Evolutionary conservation across 2,329 filamentous ascomycete species (phyloP).

Genomic region (Aspergillus chevalieri): DNA sequence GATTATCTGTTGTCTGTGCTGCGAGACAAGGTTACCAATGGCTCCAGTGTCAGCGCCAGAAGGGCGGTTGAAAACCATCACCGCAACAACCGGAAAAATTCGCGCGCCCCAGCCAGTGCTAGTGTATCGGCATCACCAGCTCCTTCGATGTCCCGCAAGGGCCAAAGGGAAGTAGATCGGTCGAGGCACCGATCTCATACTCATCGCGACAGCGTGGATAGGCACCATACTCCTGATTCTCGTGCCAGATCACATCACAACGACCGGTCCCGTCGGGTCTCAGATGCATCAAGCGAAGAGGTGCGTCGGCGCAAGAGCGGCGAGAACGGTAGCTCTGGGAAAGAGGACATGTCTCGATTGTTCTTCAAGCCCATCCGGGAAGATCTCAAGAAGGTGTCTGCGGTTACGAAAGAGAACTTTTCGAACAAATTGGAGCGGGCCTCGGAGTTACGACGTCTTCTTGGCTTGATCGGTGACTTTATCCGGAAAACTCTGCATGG

Average conservation of each 20-base stretch:
- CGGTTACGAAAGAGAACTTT: conserved; percentile 41
- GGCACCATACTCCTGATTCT: conserved; percentile 38
- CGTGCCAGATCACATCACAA: conserved; percentile 32
- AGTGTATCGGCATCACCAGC: conserved; percentile 43
- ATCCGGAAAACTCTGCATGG: conserved; percentile 36
- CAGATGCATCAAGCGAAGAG: conserved; percentile 31
- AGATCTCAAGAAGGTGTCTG: conserved; percentile 38
- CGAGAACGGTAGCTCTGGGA: conserved; percentile 30
- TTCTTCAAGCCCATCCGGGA: conserved; percentile 44
- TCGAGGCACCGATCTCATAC: conserved; percentile 36
- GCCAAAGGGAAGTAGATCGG: conserved; percentile 37
- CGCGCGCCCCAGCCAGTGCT: conserved; percentile 27
- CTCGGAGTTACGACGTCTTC: conserved; percentile 36
- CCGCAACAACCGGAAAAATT: conserved; percentile 78
- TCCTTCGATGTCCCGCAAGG: conserved; percentile 36
- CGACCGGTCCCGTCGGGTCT: conserved; percentile 26
- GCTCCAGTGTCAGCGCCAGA: conserved; percentile 57
- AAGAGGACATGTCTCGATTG: conserved; percentile 37
- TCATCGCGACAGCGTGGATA: conserved; percentile 39
- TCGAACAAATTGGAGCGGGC: conserved; percentile 40
- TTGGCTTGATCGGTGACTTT: conserved; percentile 43
- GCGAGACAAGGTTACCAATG: conserved; percentile 75
- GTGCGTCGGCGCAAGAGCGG: conserved; percentile 30
- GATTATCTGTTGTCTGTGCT: conserved; percentile 95
- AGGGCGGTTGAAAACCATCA: conserved; percentile 86